phyloP scores from a whole-genome alignment of 2,329 filamentous ascomycete species.

The Aspergillus piperis region DNA sequence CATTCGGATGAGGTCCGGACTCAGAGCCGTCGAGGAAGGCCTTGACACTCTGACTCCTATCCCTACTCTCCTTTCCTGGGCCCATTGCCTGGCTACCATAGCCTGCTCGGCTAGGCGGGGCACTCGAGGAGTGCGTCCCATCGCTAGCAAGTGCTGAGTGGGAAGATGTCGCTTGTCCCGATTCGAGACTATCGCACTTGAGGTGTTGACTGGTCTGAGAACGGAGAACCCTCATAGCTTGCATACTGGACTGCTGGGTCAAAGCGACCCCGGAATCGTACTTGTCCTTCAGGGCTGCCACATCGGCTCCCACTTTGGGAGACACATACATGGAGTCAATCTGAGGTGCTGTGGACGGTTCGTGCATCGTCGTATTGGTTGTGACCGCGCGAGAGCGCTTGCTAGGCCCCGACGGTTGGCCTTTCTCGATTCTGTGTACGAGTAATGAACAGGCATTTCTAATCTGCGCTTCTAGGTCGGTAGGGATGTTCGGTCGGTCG shows the following conservation, averaged over 20 bases:
- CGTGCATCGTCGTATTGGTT: not conserved
- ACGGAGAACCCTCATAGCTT: constrained; percentile 15
- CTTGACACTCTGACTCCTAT: not conserved
- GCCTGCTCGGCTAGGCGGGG: not conserved
- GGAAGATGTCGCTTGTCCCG: constrained; percentile 12
- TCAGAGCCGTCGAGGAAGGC: not conserved
- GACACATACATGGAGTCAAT: constrained; percentile 17
- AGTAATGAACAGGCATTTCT: constrained; percentile 38
- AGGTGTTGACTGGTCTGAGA: constrained; percentile 16
- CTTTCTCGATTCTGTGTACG: constrained; percentile 32
- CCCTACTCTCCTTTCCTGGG: not conserved
- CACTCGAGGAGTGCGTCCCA: not conserved
- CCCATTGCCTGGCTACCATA: not conserved
- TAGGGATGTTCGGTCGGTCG: constrained; percentile 35
- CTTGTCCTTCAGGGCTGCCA: constrained; percentile 14
- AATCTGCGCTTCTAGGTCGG: constrained; percentile 37
- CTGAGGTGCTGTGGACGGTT: not conserved
- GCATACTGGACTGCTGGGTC: constrained; percentile 22
- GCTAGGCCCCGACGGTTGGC: constrained; percentile 10
- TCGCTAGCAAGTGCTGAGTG: constrained; percentile 11
- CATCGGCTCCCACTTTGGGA: constrained; percentile 8
- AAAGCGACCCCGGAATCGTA: constrained; percentile 28
- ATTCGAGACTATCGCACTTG: not conserved
- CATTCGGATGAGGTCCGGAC: not conserved
- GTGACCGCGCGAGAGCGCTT: not conserved